A percentile compares a stretch with the other conserved stretches of the same genome.
Conservation (phyloP, 164 flowering plant genomes). For the Malania oleifera region DNA sequence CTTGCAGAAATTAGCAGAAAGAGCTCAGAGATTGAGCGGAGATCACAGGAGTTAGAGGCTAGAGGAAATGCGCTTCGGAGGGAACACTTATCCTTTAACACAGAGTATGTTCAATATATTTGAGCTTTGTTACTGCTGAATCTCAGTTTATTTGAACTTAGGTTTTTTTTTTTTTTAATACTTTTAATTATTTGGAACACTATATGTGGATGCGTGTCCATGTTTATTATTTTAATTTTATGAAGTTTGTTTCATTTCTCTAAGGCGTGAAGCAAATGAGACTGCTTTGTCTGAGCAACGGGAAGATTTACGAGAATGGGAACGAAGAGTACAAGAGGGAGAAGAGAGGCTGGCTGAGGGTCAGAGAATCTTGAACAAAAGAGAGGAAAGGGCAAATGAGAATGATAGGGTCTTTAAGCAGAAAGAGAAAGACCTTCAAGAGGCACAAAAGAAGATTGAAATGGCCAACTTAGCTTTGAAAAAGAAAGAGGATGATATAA, state of each 20-base stretch:
- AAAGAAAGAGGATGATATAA: not conserved
- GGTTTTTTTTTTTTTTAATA: not conserved
- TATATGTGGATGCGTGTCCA: not conserved
- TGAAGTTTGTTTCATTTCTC: not conserved
- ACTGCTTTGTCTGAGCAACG: constrained; percentile 4
- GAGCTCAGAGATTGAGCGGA: constrained; percentile 1
- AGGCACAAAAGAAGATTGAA: constrained; percentile 2
- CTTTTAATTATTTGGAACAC: not conserved
- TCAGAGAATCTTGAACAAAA: not conserved
- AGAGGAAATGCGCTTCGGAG: not conserved
- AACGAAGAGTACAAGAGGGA: not conserved
- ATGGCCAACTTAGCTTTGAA: not conserved
- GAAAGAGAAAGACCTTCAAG: constrained; percentile 1
- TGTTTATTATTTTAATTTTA: not conserved
- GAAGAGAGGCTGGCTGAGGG: constrained; percentile 7
- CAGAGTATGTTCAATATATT: constrained; percentile 2
- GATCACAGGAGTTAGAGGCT: not conserved
- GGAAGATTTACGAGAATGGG: constrained; percentile 8
- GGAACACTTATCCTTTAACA: not conserved
- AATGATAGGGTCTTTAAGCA: constrained; percentile 1
- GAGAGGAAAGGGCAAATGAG: constrained; percentile 2
- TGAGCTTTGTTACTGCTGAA: not conserved
- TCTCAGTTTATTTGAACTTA: not conserved
- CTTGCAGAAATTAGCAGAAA: constrained; percentile 4
- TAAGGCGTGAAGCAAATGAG: not conserved